A percentile compares a stretch with the other conserved stretches of the same genome.
Evolutionary conservation across 208 protist species (phyloP).

Genomic region (Acanthamoeba healyi): DNA sequence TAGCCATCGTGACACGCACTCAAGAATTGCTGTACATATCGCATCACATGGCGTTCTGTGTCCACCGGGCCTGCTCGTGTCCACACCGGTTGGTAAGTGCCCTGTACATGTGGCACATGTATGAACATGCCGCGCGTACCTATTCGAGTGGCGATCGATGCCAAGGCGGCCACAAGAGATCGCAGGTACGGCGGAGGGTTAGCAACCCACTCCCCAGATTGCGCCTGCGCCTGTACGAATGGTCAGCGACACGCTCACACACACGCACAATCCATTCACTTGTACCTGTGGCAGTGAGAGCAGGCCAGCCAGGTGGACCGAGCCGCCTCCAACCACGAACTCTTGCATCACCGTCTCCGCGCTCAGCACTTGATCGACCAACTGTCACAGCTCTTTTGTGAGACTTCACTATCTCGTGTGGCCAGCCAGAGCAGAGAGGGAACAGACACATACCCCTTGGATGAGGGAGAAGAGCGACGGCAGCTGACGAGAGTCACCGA

Average conservation of each 20-base stretch:
- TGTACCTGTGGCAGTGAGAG: not conserved
- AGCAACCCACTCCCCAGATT: not conserved
- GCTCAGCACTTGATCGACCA: slow-evolving; percentile 27
- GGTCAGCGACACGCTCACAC: not conserved
- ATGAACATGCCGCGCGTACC: not conserved
- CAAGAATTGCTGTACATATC: slow-evolving; percentile 30
- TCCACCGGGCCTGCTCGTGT: not conserved
- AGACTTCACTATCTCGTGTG: not conserved
- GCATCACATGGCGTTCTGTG: slow-evolving; percentile 9
- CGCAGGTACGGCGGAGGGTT: not conserved
- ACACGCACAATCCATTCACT: too few species aligned
- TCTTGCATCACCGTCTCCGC: slow-evolving; percentile 46
- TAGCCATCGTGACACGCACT: slow-evolving; percentile 15
- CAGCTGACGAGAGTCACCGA: slow-evolving; percentile 12
- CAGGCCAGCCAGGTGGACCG: not conserved
- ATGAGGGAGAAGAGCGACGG: slow-evolving; percentile 21
- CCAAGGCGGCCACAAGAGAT: not conserved
- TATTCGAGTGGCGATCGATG: not conserved
- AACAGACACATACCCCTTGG: not conserved
- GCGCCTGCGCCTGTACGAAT: not conserved
- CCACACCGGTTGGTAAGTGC: not conserved
- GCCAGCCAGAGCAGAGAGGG: not conserved
- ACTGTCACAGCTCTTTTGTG: not conserved
- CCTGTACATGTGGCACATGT: not conserved
- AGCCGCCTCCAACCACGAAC: slow-evolving; percentile 27